Percentiles rank a stretch among this genome's conserved stretches.
These are phyloP conservation scores for Candida tallmaniae DNA, from an alignment of 805 yeast species.

Conservation along the genomic window DNA sequence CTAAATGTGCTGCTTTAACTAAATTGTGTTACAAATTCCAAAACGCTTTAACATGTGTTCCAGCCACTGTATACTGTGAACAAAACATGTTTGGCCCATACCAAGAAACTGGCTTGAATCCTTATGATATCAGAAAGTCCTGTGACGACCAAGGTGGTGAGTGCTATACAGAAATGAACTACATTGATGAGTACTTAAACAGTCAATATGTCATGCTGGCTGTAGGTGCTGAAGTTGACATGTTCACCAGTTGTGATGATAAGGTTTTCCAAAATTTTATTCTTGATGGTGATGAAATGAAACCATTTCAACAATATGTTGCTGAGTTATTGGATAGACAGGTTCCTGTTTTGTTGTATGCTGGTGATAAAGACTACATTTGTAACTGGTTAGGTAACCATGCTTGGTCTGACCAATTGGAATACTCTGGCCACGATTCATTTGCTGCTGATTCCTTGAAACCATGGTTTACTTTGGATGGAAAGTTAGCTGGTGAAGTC, in stretches of 20 bases:
- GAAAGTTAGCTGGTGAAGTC: slow-evolving; percentile 61
- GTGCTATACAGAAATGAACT: slow-evolving; percentile 50
- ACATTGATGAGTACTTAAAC: slow-evolving; percentile 50
- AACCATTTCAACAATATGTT: slow-evolving; percentile 66
- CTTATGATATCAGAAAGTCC: slow-evolving; percentile 56
- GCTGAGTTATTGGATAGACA: slow-evolving; percentile 35
- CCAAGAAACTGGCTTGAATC: slow-evolving; percentile 51
- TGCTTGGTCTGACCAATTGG: slow-evolving; percentile 35
- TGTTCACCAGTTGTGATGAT: slow-evolving; percentile 44
- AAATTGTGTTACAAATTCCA: slow-evolving; percentile 28
- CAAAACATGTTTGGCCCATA: slow-evolving; percentile 24
- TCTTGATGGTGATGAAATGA: slow-evolving; percentile 62
- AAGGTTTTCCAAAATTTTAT: slow-evolving; percentile 46
- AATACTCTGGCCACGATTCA: slow-evolving; percentile 18
- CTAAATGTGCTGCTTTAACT: slow-evolving; percentile 29
- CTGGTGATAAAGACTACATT: slow-evolving; percentile 44
- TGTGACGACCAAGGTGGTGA: slow-evolving; percentile 47
- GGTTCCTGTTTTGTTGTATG: slow-evolving; percentile 39
- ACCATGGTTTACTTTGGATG: slow-evolving; percentile 36
- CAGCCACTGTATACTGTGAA: slow-evolving; percentile 34
- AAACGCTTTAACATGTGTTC: slow-evolving; percentile 35
- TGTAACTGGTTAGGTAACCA: slow-evolving; percentile 45
- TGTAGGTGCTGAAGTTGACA: slow-evolving; percentile 53
- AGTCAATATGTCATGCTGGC: slow-evolving; percentile 48
- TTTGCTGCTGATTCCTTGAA: slow-evolving; percentile 20